Conservation (phyloP, 345 rosid genomes). For the Jatropha curcas region DNA sequence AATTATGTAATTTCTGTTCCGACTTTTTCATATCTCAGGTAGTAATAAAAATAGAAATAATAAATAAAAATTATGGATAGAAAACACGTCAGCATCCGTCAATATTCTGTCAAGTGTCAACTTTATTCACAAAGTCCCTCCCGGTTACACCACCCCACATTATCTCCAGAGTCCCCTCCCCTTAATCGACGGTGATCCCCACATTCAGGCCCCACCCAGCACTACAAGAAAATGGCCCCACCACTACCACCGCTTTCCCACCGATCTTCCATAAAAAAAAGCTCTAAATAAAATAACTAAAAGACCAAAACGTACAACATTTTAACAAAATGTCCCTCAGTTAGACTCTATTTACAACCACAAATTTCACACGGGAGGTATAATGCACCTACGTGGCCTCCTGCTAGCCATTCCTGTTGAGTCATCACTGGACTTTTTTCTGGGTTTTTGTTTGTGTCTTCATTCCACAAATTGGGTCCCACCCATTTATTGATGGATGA, state of each 20-base stretch:
- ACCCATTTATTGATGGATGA: neutral
- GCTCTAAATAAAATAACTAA: neutral
- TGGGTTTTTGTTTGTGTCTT: neutral
- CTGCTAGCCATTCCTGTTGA: conserved; percentile 21
- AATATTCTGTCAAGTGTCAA: neutral
- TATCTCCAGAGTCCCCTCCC: neutral
- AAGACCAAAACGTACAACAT: neutral
- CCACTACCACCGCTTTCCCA: neutral
- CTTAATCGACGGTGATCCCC: neutral
- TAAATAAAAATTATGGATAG: neutral
- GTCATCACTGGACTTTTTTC: neutral
- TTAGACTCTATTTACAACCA: conserved; percentile 45
- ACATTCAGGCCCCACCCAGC: neutral
- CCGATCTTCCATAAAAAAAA: neutral
- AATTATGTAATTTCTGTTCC: no score
- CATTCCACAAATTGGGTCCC: neutral
- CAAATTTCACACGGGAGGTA: conserved; percentile 32
- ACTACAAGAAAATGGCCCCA: neutral
- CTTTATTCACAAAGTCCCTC: conserved; percentile 11
- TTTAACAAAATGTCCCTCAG: neutral
- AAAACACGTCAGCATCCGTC: neutral
- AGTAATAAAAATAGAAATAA: neutral
- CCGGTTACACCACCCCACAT: neutral
- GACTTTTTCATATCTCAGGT: no score
- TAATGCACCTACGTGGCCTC: conserved; percentile 20